Conservation (phyloP, 495 filamentous ascomycete genomes). For the Penicillium robsamsonii region DNA sequence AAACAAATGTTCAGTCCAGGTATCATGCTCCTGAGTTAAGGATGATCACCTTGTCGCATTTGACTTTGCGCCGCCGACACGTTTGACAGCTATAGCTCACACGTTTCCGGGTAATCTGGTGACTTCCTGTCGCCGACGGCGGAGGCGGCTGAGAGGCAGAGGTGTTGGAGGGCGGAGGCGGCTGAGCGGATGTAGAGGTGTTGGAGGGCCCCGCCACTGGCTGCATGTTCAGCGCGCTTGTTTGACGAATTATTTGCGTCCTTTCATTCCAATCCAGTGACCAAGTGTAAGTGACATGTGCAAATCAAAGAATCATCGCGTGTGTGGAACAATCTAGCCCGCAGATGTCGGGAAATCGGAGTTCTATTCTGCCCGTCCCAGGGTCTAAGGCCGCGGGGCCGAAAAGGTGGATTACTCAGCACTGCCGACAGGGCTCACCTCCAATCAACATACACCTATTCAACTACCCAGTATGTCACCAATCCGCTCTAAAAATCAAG, state of each 20-base stretch:
- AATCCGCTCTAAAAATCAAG: neutral
- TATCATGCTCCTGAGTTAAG: neutral
- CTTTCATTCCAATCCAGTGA: neutral
- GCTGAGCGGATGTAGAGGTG: neutral
- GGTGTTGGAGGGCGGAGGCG: neutral
- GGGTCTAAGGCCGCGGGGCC: too few relatives aligned
- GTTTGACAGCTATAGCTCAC: conserved; percentile 50
- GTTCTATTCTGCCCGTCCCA: too few relatives aligned
- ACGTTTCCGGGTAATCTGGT: conserved; percentile 50
- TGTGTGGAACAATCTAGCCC: neutral
- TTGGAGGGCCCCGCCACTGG: neutral
- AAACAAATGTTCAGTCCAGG: neutral
- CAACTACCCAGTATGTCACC: too few relatives aligned
- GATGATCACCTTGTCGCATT: conserved; percentile 39
- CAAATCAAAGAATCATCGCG: neutral
- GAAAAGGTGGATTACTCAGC: neutral
- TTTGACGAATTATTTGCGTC: neutral
- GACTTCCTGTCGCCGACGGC: conserved; percentile 17
- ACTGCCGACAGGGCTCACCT: neutral
- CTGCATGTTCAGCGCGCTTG: neutral
- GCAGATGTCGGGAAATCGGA: neutral
- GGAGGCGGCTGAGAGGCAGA: neutral
- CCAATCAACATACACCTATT: too few relatives aligned
- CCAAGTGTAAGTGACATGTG: neutral
- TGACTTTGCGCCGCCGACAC: conserved; percentile 49